phyloP scores from a whole-genome alignment of 2,329 filamentous ascomycete species.

The Alternaria consortialis region DNA sequence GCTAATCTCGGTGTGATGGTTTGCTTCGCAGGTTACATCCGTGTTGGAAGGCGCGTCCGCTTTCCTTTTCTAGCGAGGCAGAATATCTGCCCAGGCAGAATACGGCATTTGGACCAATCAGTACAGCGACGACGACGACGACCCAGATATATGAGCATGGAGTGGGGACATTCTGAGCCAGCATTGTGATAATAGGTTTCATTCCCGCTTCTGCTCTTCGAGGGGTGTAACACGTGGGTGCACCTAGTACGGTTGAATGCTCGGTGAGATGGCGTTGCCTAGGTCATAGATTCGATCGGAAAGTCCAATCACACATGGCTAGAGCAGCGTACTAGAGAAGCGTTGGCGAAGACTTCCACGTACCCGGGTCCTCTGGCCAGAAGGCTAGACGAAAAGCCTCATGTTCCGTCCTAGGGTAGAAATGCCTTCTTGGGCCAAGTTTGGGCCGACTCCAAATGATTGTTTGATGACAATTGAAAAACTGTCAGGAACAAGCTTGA shows the following conservation, averaged over 20 bases:
- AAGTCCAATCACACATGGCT: constrained; percentile 8
- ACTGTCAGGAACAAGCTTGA: constrained; percentile 3
- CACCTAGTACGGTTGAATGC: constrained; percentile 7
- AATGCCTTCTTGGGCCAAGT: constrained; percentile 25
- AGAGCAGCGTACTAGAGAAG: constrained; percentile 4
- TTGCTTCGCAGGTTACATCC: neutral
- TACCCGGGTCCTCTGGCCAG: neutral
- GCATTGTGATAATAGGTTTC: neutral
- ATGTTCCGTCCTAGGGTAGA: constrained; percentile 14
- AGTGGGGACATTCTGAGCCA: neutral
- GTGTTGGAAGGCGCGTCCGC: neutral
- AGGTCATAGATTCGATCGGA: constrained; percentile 3
- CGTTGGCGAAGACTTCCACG: constrained; percentile 1
- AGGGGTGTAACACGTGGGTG: neutral
- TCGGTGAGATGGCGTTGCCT: constrained; percentile 12
- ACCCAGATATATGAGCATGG: neutral
- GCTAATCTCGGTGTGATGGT: neutral
- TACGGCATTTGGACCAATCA: neutral
- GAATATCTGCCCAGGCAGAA: constrained; percentile 10
- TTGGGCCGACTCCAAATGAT: constrained; percentile 13
- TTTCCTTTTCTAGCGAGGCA: neutral
- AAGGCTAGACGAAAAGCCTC: constrained; percentile 1
- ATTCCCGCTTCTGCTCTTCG: neutral
- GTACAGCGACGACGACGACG: neutral
- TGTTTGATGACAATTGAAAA: constrained; percentile 16